Base-by-base conservation (phyloP, 1,284 basidiomycete species). In the Somion occarium region DNA sequence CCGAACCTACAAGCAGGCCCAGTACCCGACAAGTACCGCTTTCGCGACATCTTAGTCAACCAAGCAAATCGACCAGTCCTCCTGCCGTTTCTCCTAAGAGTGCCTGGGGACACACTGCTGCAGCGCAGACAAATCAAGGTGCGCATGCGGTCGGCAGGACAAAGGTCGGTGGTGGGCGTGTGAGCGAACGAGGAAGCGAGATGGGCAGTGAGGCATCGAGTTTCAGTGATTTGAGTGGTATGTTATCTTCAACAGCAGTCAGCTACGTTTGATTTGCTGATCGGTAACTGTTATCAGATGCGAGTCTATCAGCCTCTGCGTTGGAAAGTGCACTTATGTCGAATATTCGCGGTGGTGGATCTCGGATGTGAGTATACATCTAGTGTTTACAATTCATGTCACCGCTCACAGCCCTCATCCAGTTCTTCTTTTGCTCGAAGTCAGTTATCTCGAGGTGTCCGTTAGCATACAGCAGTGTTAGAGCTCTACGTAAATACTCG, bases 191-290 rank as follows among this genome's bases (percentile, higher is more conserved):
- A 27, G 57, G 57, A 3, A 80, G 79, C 55, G 81, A 85, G 53
- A 76, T 77, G 39, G 78, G 76, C 37, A 89, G 86, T 58, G 82
- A 74, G 45, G 78, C 87, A 0, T 90, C 88, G 2, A 91, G 89
- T 64, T 89, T 90, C 60, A 90, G 88, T 61, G 88, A 91, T 62
- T 61, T 91, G 39, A 91, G 89, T 60, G 88, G 88, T 88, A 59
- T 61, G 78, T 67, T 23, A 24, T 30, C 30, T 22, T 44, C 19
- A n/a, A n/a, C n/a, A 34, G 30, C 15, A 24, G 43, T 43, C 9
- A n/a, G 13, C 23, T 24, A 7, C 24, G 25, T 34, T 39, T 38
- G 20, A 41, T 50, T 11, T 44, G 13, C 25, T 22, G 11, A 15
- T 54, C 38, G 43, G 23, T 50, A 46, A 49, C 20, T 46, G 26